Percentiles rank a stretch among this genome's conserved stretches.
phyloP scores from a whole-genome alignment of 768 basidiomycete species.

The Rubroboletus pulcherrimus region DNA sequence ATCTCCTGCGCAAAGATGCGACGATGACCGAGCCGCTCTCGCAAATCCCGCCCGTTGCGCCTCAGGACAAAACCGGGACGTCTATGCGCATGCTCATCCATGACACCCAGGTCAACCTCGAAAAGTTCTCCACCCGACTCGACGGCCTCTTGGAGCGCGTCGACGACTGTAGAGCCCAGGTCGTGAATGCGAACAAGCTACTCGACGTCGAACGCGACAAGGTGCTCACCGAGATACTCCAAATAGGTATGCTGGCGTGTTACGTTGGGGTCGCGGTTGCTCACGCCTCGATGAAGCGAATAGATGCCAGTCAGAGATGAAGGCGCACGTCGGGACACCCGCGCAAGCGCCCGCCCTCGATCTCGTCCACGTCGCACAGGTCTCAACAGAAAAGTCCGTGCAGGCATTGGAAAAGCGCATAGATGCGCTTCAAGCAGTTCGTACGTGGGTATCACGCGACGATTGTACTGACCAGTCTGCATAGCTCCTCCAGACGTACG shows the following conservation, averaged over 20 bases:
- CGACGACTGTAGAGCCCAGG: conserved; percentile 50
- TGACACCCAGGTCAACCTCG: conserved; percentile 69
- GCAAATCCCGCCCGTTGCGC: conserved; percentile 37
- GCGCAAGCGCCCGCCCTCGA: conserved; percentile 45
- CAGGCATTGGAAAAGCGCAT: conserved; percentile 51
- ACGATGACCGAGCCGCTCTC: conserved; percentile 21
- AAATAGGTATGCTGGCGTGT: conserved; percentile 1
- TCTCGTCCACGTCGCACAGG: conserved; percentile 37
- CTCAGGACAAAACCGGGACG: conserved; percentile 62
- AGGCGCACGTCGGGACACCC: conserved; percentile 54
- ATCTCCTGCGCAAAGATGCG: conserved; percentile 47
- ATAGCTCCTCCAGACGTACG: conserved; percentile 48
- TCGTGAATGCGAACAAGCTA: conserved; percentile 49
- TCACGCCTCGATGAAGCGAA: conserved; percentile 44
- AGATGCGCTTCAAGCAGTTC: conserved; percentile 53
- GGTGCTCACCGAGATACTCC: conserved; percentile 46
- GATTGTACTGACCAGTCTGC: conserved; percentile 27
- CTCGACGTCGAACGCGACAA: conserved; percentile 59
- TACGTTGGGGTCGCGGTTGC: background rate
- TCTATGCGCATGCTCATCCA: conserved; percentile 71
- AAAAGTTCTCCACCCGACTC: conserved; percentile 58
- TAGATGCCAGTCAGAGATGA: conserved; percentile 58
- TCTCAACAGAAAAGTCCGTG: conserved; percentile 36
- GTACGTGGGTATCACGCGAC: background rate
- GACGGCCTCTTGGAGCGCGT: conserved; percentile 49